Conservation (phyloP, 306 rosid species). For the Elaeagnus macrophylla region DNA sequence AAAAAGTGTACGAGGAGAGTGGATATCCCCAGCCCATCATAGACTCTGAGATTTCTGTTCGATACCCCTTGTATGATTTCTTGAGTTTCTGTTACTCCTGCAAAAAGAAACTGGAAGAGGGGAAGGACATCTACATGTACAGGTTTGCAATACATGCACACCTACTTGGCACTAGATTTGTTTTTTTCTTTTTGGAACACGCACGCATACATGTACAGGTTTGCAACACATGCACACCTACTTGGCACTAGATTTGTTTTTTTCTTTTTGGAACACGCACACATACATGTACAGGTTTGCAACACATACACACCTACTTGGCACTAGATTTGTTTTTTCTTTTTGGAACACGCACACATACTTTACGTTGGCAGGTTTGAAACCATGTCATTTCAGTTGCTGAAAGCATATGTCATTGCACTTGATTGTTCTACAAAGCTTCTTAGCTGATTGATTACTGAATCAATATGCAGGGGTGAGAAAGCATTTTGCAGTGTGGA, state of each 20-base stretch:
- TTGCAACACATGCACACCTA: constrained; percentile 10
- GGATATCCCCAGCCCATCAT: constrained; percentile 10
- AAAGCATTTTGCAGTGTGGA: constrained; percentile 72
- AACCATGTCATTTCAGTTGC: no score
- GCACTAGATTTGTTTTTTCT: background rate
- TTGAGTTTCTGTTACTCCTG: constrained; percentile 68
- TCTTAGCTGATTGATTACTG: background rate
- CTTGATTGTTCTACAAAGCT: background rate
- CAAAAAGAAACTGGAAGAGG: constrained; percentile 64
- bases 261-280: no score
- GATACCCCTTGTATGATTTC: constrained; percentile 44
- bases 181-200: background rate
- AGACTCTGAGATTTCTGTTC: constrained; percentile 18
- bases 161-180: constrained; percentile 1
- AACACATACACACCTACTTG: constrained; percentile 7
- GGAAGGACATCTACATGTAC: constrained; percentile 79
- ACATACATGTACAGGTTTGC: constrained; percentile 77
- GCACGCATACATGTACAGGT: constrained; percentile 93
- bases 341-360: no score
- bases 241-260: constrained; percentile 1
- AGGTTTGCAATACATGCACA: constrained; percentile 36
- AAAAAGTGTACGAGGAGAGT: constrained; percentile 36
- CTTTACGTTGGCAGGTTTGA: no score
- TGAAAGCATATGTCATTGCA: no score
- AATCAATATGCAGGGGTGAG: constrained; percentile 58